Percentiles rank a stretch among this genome's conserved stretches.
phyloP scores from a whole-genome alignment of 257 asterid species.

The Rubia yunnanensis region DNA sequence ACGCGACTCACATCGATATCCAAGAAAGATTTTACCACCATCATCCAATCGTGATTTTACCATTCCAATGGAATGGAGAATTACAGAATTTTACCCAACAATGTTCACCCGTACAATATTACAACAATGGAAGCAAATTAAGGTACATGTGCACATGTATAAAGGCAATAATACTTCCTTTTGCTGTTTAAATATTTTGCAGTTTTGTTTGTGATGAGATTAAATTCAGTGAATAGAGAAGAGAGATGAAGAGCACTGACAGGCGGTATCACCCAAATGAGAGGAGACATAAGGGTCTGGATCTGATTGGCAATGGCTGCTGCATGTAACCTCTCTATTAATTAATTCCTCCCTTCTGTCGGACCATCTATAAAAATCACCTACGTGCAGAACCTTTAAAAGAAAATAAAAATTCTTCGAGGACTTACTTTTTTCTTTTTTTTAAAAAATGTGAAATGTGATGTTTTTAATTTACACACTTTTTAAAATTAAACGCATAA shows the following conservation, averaged over 20 bases:
- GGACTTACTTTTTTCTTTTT: too few relatives aligned
- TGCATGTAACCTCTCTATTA: background rate
- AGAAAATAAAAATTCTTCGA: too few relatives aligned
- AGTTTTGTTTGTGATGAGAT: background rate
- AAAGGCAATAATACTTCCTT: background rate
- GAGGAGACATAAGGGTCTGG: background rate
- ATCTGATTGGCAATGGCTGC: background rate
- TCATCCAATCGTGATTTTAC: too few relatives aligned
- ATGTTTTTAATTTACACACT: too few relatives aligned
- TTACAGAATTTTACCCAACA: too few relatives aligned
- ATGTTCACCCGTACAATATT: too few relatives aligned
- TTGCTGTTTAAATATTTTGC: background rate
- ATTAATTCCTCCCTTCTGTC: background rate
- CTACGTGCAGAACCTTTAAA: too few relatives aligned
- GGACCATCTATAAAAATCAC: background rate
- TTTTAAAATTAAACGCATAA: too few relatives aligned
- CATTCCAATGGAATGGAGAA: too few relatives aligned
- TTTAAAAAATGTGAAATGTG: too few relatives aligned
- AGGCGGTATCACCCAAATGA: background rate
- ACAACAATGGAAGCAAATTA: background rate
- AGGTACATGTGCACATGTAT: background rate
- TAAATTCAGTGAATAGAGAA: background rate
- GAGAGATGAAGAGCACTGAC: background rate
- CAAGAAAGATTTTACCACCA: too few relatives aligned
- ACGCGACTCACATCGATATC: too few relatives aligned